These are phyloP conservation scores for Bromus sterilis DNA, from an alignment of 176 grass and related monocot genomes.

Conservation along the genomic window DNA sequence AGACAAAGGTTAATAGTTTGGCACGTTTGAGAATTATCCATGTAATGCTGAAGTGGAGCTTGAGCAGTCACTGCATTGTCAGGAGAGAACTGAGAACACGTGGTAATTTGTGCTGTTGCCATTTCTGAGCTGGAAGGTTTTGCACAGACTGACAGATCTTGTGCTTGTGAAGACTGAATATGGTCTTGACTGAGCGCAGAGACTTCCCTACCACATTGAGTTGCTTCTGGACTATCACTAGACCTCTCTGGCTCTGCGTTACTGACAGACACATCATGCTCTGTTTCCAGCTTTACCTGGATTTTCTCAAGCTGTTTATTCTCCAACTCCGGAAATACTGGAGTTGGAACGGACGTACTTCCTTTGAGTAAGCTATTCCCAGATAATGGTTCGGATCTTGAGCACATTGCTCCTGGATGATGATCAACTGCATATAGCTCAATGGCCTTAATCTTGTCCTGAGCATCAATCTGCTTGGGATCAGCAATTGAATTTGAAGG, in stretches of 20 bases:
- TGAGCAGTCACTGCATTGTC: slow-evolving; percentile 13
- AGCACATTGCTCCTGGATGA: slow-evolving; percentile 22
- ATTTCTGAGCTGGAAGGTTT: slow-evolving; percentile 32
- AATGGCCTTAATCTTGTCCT: slow-evolving; percentile 13
- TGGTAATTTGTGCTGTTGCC: slow-evolving; percentile 8
- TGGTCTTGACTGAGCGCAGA: slow-evolving; percentile 18
- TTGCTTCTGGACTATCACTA: slow-evolving; percentile 14
- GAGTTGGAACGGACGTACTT: slow-evolving; percentile 10
- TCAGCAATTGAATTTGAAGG: slow-evolving; percentile 22
- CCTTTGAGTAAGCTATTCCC: slow-evolving; percentile 22
- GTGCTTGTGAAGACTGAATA: slow-evolving; percentile 25
- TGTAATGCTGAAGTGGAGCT: slow-evolving; percentile 40
- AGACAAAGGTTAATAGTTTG: slow-evolving; percentile 41
- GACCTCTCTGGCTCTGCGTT: slow-evolving; percentile 28
- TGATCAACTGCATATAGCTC: slow-evolving; percentile 8
- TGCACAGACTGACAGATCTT: slow-evolving; percentile 15
- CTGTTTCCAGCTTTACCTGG: slow-evolving; percentile 20
- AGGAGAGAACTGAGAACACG: slow-evolving; percentile 14
- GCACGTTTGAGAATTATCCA: slow-evolving; percentile 38
- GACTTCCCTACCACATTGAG: slow-evolving; percentile 9
- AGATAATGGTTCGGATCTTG: slow-evolving; percentile 29
- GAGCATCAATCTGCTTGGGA: slow-evolving; percentile 11
- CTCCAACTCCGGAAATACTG: slow-evolving; percentile 15
- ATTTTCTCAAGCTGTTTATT: slow-evolving; percentile 25
- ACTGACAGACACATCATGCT: slow-evolving; percentile 35